A percentile compares a stretch with the other conserved stretches of the same genome.
These are phyloP conservation scores for Venustampulla echinocandica DNA, from an alignment of 495 filamentous ascomycete genomes.

Conservation along the genomic window DNA sequence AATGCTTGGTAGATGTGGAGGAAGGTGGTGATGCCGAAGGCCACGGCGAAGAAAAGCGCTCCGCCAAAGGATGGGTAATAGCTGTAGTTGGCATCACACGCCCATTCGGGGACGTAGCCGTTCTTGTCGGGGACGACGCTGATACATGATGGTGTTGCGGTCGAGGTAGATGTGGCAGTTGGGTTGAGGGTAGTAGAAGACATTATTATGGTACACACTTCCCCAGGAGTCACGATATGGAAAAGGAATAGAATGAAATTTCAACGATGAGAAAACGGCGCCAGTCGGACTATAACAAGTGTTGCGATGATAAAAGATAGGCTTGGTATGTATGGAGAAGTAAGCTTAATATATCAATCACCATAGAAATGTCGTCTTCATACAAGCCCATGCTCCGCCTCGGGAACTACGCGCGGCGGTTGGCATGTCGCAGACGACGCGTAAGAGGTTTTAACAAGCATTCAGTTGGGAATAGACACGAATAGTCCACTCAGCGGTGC, in stretches of 20 bases:
- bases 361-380: too few relatives aligned
- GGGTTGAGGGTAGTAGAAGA: constrained; percentile 9
- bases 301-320: too few relatives aligned
- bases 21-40: constrained; percentile 27
- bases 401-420: too few relatives aligned
- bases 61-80: constrained; percentile 29
- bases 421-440: too few relatives aligned
- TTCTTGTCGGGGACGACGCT: constrained; percentile 30
- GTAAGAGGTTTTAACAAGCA: too few relatives aligned
- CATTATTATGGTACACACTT: constrained; percentile 12
- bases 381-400: too few relatives aligned
- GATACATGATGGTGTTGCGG: constrained; percentile 18
- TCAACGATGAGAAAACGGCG: background rate
- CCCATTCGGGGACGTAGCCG: constrained; percentile 30
- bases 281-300: too few relatives aligned
- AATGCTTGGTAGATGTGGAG: constrained; percentile 30
- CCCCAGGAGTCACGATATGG: background rate
- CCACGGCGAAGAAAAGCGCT: constrained; percentile 29
- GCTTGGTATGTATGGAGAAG: too few relatives aligned
- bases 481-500: too few relatives aligned
- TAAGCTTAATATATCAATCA: too few relatives aligned
- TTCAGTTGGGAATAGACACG: too few relatives aligned
- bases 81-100: constrained; percentile 36
- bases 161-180: constrained; percentile 9
- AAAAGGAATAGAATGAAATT: background rate